A percentile compares a stretch with the other conserved stretches of the same genome.
These are phyloP conservation scores for Aspergillus sp. DNA, from an alignment of 2,329 filamentous ascomycete species.

Conservation along the genomic window DNA sequence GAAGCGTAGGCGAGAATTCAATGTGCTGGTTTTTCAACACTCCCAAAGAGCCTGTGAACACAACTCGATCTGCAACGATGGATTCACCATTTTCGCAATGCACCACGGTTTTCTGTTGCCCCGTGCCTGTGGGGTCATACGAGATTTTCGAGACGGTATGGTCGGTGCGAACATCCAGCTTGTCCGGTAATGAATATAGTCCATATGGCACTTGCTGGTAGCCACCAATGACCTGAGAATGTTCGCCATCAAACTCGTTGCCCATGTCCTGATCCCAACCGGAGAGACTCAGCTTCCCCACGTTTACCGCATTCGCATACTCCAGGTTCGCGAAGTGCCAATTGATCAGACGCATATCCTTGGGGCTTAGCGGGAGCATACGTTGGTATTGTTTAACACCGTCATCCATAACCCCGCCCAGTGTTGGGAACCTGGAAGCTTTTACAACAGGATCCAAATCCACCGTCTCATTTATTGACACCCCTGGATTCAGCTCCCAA, in stretches of 20 bases:
- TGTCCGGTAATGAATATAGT: constrained; percentile 65
- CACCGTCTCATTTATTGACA: constrained; percentile 57
- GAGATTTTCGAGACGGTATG: constrained; percentile 67
- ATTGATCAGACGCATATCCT: constrained; percentile 84
- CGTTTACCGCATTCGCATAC: constrained; percentile 89
- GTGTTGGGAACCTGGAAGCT: constrained; percentile 56
- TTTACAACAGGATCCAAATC: constrained; percentile 60
- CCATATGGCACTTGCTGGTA: constrained; percentile 92
- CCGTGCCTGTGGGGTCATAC: constrained; percentile 41
- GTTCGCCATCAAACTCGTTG: constrained; percentile 92
- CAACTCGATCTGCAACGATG: constrained; percentile 80
- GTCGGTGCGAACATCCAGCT: constrained; percentile 67
- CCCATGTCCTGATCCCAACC: constrained; percentile 97
- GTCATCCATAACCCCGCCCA: constrained; percentile 86
- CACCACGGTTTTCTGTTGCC: constrained; percentile 49
- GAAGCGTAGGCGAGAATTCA: constrained; percentile 83
- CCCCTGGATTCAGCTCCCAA: constrained; percentile 63
- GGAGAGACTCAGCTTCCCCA: constrained; percentile 75
- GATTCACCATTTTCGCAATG: constrained; percentile 69
- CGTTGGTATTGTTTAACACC: constrained; percentile 81
- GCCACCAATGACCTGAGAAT: constrained; percentile 86
- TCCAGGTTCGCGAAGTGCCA: constrained; percentile 98
- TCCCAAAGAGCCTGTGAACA: constrained; percentile 82
- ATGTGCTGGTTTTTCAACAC: constrained; percentile 76
- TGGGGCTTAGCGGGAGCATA: constrained; percentile 72